These are phyloP conservation scores for Xylaria venustula DNA, from an alignment of 495 filamentous ascomycete species.

Conservation along the genomic window DNA sequence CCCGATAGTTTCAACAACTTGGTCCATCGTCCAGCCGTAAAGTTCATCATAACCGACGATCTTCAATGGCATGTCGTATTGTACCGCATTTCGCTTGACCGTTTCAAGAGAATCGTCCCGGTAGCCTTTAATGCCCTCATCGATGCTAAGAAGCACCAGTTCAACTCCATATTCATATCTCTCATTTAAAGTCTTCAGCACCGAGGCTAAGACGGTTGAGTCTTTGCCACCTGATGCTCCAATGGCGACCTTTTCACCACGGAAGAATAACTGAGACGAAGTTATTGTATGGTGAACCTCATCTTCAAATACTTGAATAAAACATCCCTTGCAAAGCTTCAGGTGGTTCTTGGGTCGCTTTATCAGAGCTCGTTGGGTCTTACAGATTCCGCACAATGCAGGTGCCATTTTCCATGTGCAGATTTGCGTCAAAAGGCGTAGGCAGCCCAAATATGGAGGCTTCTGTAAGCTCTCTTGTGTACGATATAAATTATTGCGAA, in stretches of 20 bases:
- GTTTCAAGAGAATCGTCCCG: constrained; percentile 94
- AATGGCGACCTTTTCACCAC: constrained; percentile 87
- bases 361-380: constrained; percentile 75
- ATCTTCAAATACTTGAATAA: constrained; percentile 81
- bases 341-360: constrained; percentile 90
- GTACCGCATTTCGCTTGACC: constrained; percentile 86
- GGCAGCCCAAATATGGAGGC: neutral
- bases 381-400: constrained; percentile 69
- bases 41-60: constrained; percentile 92
- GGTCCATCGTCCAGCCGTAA: constrained; percentile 99
- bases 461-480: no score
- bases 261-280: constrained; percentile 70
- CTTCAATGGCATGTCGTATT: constrained; percentile 86
- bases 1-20: constrained; percentile 91
- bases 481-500: no score
- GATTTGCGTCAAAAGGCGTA: neutral
- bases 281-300: constrained; percentile 94
- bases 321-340: constrained; percentile 88
- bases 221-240: constrained; percentile 97
- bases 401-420: constrained; percentile 43
- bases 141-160: constrained; percentile 83
- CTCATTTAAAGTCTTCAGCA: constrained; percentile 92
- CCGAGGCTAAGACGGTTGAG: constrained; percentile 91
- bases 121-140: constrained; percentile 96
- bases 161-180: constrained; percentile 84